Conservation (phyloP, 805 yeast genomes). For the Schizosaccharomyces osmophilus region DNA sequence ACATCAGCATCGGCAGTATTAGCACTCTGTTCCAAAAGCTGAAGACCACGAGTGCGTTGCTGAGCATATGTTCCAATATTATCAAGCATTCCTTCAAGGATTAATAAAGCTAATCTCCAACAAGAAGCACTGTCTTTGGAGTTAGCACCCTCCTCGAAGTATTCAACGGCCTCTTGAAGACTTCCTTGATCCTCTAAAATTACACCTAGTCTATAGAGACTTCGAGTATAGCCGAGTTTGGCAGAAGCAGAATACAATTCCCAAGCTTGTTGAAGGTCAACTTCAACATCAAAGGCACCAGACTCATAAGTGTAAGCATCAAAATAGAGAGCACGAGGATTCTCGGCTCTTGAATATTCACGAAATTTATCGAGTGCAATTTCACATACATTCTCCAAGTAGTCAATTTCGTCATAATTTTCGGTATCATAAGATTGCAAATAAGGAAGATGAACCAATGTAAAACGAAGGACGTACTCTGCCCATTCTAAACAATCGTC, state of each 20-base stretch:
- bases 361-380: neutral
- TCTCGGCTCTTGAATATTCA: neutral
- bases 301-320: slow-evolving; percentile 12
- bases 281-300: slow-evolving; percentile 11
- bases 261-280: slow-evolving; percentile 9
- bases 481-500: slow-evolving; percentile 6
- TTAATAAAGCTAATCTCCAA: slow-evolving; percentile 16
- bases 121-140: slow-evolving; percentile 17
- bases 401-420: slow-evolving; percentile 1
- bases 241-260: slow-evolving; percentile 14
- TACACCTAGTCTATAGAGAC: slow-evolving; percentile 16
- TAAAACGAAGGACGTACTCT: neutral
- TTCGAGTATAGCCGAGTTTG: slow-evolving; percentile 13
- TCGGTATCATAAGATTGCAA: slow-evolving; percentile 1
- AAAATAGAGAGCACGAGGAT: slow-evolving; percentile 11
- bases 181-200: slow-evolving; percentile 15
- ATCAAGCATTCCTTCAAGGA: neutral
- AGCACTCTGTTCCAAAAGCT: slow-evolving; percentile 12
- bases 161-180: slow-evolving; percentile 11
- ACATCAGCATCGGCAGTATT: slow-evolving; percentile 16
- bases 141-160: slow-evolving; percentile 16
- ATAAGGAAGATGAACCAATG: neutral
- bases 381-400: neutral
- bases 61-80: slow-evolving; percentile 3
- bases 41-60: slow-evolving; percentile 11